phyloP scores from a whole-genome alignment of 192 early-diverging fungal species.

The Coemansia aciculifera region DNA sequence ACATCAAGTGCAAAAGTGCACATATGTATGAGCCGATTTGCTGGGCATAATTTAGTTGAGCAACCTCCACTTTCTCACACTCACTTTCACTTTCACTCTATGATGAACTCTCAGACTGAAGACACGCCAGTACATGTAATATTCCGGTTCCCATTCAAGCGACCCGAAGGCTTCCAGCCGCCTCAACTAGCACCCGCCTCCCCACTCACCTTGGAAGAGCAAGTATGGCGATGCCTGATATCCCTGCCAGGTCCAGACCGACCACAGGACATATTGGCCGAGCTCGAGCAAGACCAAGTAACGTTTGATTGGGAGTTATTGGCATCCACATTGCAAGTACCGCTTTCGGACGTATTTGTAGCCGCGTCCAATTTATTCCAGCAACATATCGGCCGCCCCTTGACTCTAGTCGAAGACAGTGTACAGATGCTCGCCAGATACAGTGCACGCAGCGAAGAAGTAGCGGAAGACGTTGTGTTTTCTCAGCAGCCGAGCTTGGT shows the following conservation, averaged over 20 bases:
- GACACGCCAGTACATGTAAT: conserved; percentile 37
- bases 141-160: conserved; percentile 41
- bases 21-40: neutral
- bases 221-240: conserved; percentile 47
- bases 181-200: conserved; percentile 1
- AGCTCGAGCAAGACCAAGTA: conserved; percentile 52
- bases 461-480: neutral
- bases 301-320: conserved; percentile 55
- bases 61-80: neutral
- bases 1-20: neutral
- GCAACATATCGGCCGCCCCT: conserved; percentile 34
- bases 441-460: neutral
- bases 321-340: conserved; percentile 24
- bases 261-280: conserved; percentile 42
- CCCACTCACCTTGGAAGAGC: conserved; percentile 23
- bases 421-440: conserved; percentile 14
- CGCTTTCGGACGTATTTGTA: conserved; percentile 33
- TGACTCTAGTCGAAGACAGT: conserved; percentile 26
- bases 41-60: neutral
- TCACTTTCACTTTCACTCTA: neutral
- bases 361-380: conserved; percentile 39
- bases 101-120: neutral
- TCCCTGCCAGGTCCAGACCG: conserved; percentile 28
- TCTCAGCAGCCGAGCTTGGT: neutral
- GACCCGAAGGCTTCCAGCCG: conserved; percentile 20